Evolutionary conservation across 805 yeast species (phyloP).

Genomic region (Myxozyma kluyveri): DNA sequence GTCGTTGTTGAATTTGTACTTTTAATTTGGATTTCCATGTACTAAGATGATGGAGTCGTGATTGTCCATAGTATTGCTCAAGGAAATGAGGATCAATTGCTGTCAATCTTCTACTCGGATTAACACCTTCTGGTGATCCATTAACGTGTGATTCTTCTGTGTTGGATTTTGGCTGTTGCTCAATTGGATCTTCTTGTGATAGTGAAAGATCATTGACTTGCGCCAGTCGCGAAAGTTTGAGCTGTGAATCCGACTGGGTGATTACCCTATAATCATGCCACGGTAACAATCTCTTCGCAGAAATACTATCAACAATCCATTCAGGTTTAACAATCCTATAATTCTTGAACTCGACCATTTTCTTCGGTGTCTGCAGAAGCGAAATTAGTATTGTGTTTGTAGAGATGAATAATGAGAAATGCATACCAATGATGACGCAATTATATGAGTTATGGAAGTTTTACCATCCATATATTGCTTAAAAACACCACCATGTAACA

Average conservation of each 20-base stretch:
- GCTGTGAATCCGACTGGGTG: conserved; percentile 10
- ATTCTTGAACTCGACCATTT: conserved; percentile 59
- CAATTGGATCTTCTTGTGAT: background rate
- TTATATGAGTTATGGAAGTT: conserved; percentile 74
- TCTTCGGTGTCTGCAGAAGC: conserved; percentile 62
- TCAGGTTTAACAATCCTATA: conserved; percentile 75
- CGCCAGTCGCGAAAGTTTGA: background rate
- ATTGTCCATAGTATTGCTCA: conserved; percentile 66
- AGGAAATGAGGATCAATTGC: conserved; percentile 79
- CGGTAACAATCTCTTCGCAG: conserved; percentile 47
- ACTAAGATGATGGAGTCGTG: conserved; percentile 85
- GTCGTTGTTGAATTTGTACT: background rate
- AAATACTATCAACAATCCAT: conserved; percentile 74
- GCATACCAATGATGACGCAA: conserved; percentile 51
- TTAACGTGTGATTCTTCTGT: background rate
- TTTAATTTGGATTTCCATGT: conserved; percentile 73
- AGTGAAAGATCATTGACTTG: background rate
- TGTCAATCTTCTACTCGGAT: conserved; percentile 40
- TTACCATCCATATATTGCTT: conserved; percentile 67
- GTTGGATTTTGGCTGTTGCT: background rate
- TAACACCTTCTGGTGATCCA: background rate
- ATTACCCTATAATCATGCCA: conserved; percentile 67
- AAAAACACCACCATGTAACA: conserved; percentile 77
- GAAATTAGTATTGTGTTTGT: conserved; percentile 1
- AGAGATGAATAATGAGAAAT: too few relatives aligned